Base-by-base conservation (phyloP, 352 stramenopile species). In the Phytopythium oedochilum region DNA sequence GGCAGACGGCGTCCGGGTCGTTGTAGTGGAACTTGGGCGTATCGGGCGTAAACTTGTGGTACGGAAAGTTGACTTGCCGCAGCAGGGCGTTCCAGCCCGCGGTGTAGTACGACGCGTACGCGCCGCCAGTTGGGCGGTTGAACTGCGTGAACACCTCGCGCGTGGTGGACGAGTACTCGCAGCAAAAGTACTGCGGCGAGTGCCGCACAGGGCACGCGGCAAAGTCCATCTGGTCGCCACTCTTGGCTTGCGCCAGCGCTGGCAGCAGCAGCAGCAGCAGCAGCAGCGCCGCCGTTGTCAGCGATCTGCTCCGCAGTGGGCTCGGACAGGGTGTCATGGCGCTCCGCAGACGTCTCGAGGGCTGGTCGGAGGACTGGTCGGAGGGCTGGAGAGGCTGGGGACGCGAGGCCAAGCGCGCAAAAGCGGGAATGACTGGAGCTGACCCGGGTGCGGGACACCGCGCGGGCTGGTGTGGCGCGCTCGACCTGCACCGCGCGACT, bases 71-170 rank as follows among this genome's bases (percentile, higher is more conserved):
- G 17, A 77, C 62, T 23, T 70, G 63, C 22, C 69, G 61, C 15
- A 46, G 28, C 23, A 60, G 40, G 0, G 23, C 39, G n/a, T n/a
- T n/a, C 69, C 69, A 77, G 5, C 65, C 69, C 3, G 38, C 31
- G 57, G 14, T 23, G 28, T 74, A 74, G 18, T 61, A 50, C 7
- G 55, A 53, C 22, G 70, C 71, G 46, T 71, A 74, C 39, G 17
- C 59, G 8, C 60, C 64, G 3, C 67, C 64, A 11, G 22, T 46
- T 2, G 70, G 70, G 31, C 59, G 61, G 40, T 50, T 40, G 53
- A 66, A 78, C 48, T 63, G 67, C 4, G 66, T 78, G 35, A 60
- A 78, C 22, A 78, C 52, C 35, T 71, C 60, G n/a, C n/a, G n/a
- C 29, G 51, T 59, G 14, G 43, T 66, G 12, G 36, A 58, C 18